Conservation (phyloP, 140 eudicot genomes). For the Cichorium intybus region DNA sequence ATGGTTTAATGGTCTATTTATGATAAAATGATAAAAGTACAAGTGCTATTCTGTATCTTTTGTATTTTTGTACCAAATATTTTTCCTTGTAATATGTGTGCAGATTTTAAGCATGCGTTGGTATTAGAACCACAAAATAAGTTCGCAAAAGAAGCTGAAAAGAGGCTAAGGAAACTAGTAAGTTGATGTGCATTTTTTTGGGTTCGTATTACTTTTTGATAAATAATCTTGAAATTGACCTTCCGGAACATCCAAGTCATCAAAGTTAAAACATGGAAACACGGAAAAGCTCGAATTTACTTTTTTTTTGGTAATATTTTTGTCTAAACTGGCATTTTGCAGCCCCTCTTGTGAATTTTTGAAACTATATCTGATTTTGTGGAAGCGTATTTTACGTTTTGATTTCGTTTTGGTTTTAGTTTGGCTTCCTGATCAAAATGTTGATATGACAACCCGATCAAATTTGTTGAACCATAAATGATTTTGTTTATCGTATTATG, state of each 20-base stretch:
- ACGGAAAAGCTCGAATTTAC: not conserved
- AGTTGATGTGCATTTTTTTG: slow-evolving; percentile 32
- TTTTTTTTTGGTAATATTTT: not conserved
- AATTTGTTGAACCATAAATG: too few relatives aligned
- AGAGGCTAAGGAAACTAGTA: slow-evolving; percentile 65
- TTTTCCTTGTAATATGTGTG: slow-evolving; percentile 14
- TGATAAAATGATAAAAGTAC: too few relatives aligned
- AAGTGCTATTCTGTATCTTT: too few relatives aligned
- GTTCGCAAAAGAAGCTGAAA: slow-evolving; percentile 68
- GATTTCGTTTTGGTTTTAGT: not conserved
- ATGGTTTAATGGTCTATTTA: too few relatives aligned
- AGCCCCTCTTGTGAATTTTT: slow-evolving; percentile 23
- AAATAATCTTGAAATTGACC: slow-evolving; percentile 2
- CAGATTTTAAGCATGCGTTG: slow-evolving; percentile 96
- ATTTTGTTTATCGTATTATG: too few relatives aligned
- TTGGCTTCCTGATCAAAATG: not conserved
- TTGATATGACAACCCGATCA: not conserved
- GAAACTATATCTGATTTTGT: slow-evolving; percentile 17
- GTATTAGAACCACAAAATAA: slow-evolving; percentile 93
- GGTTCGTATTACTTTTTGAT: slow-evolving; percentile 5
- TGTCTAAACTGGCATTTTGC: slow-evolving; percentile 11
- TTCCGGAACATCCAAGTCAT: not conserved
- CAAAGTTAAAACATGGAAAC: not conserved
- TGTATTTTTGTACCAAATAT: not conserved
- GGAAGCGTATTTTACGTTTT: slow-evolving; percentile 1